phyloP scores from a whole-genome alignment of 2,329 filamentous ascomycete species.

The Aschersonia sp. region DNA sequence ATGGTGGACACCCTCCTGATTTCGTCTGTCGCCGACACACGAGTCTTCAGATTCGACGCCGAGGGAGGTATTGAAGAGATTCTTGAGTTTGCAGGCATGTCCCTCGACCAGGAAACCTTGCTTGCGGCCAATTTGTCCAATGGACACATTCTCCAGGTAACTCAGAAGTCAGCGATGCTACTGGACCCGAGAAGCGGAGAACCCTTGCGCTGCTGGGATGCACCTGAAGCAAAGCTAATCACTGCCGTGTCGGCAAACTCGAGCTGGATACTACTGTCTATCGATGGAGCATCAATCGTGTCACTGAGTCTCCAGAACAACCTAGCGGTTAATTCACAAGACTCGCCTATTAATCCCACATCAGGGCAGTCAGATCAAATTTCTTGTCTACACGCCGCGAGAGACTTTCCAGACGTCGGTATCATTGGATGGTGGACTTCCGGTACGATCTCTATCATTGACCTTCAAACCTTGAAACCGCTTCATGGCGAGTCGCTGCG shows the following conservation, averaged over 20 bases:
- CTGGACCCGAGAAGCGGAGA: conserved; percentile 44
- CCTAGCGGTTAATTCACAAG: conserved; percentile 42
- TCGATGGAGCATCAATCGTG: conserved; percentile 59
- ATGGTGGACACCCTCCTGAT: conserved; percentile 59
- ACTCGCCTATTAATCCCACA: conserved; percentile 36
- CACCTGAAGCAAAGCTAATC: conserved; percentile 39
- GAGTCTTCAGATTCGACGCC: conserved; percentile 61
- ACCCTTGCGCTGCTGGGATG: conserved; percentile 42
- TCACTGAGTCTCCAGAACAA: conserved; percentile 49
- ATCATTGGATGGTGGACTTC: conserved; percentile 80
- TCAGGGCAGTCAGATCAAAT: conserved; percentile 47
- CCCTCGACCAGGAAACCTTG: conserved; percentile 57
- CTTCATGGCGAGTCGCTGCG: conserved; percentile 50
- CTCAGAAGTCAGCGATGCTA: conserved; percentile 45
- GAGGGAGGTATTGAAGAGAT: conserved; percentile 77
- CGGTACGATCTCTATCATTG: conserved; percentile 63
- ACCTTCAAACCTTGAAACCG: conserved; percentile 49
- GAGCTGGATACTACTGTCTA: conserved; percentile 54
- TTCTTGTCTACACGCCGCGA: conserved; percentile 67
- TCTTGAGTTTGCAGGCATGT: conserved; percentile 57
- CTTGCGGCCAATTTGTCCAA: conserved; percentile 50
- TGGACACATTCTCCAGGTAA: conserved; percentile 62
- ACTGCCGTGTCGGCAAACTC: conserved; percentile 66
- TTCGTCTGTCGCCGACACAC: conserved; percentile 71
- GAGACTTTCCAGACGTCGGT: conserved; percentile 47